phyloP scores from a whole-genome alignment of 2,329 filamentous ascomycete species.

The Colletotrichum limetticola region DNA sequence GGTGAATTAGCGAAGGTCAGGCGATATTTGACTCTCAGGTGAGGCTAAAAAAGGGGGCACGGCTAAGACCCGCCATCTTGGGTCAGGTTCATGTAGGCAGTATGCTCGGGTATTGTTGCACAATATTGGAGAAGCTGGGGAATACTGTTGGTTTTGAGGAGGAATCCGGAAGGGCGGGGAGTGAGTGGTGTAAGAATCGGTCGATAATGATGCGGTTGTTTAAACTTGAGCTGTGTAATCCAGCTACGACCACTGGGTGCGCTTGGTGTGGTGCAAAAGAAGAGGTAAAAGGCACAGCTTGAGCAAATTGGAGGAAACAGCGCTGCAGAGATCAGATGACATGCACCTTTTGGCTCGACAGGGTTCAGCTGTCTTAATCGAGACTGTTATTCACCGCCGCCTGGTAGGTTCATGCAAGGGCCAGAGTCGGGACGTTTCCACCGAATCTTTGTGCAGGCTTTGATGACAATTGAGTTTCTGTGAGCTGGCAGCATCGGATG shows the following conservation, averaged over 20 bases:
- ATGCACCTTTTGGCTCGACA: constrained; percentile 9
- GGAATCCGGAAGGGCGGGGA: not conserved
- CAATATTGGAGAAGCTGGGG: not conserved
- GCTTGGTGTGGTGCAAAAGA: too few relatives aligned
- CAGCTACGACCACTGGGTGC: not conserved
- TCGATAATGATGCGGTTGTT: constrained; percentile 18
- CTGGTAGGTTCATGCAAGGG: constrained; percentile 31
- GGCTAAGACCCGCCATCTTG: constrained; percentile 20
- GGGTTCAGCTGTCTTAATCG: constrained; percentile 19
- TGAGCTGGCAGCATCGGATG: not conserved
- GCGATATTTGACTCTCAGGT: constrained; percentile 15
- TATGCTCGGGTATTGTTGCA: too few relatives aligned
- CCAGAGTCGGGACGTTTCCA: not conserved
- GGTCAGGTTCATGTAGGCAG: not conserved
- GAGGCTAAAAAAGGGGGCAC: constrained; percentile 17
- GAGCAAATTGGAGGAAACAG: not conserved
- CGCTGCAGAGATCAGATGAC: constrained; percentile 27
- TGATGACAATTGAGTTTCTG: constrained; percentile 13
- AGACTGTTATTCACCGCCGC: constrained; percentile 29
- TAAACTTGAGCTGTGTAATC: not conserved
- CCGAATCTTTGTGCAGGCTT: not conserved
- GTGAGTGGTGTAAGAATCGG: constrained; percentile 7
- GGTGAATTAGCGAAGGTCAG: constrained; percentile 4
- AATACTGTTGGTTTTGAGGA: not conserved
- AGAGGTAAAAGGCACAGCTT: not conserved